Evolutionary conservation across 2,329 filamentous ascomycete species (phyloP), one percentile per base, ranked within the genome.

Genomic region (Beauveria sp.): DNA sequence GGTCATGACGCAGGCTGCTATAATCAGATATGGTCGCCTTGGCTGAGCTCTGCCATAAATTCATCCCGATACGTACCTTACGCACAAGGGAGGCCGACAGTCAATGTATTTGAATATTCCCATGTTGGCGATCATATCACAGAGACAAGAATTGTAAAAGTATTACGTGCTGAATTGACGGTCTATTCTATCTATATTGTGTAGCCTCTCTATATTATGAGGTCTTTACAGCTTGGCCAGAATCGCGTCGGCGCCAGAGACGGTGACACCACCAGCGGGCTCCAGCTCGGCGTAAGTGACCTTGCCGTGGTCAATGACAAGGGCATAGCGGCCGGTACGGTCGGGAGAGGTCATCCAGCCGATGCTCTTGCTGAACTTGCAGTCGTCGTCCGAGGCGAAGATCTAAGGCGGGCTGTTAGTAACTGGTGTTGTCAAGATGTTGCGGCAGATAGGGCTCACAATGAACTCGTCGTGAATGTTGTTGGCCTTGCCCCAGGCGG

Each of bases 401-500:
- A 94, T 80, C 81, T 84, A 50, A 50, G 28, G 34, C 22, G 3
- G 7, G 50, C 41, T n/a, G 55, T 56, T 63, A 48, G 55, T 44
- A 41, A 9, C n/a, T 41, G 24, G 48, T 55, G 40, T 22, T 18
- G 34, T 53, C 14, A 18, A 3, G 2, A 24, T 40, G 47, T 62
- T 62, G 47, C 53, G 40, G 51, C 37, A 9, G 34, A 12, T 24
- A 37, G 40, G 41, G 73, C 80, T 67, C 67, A 84, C 81, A 66
- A 84, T 80, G 62, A 74, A 81, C 67, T 93, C 87, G 65, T 86
- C 85, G 71, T 84, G 87, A 71, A 93, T 80, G 58, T 82, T 81
- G 77, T 96, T 93, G 71, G 91, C 91, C 84, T 96, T 96, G 77
- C 86, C 88, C 90, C 90, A 94, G 59, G 89, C 91, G 69, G 85